phyloP scores from a whole-genome alignment of 2,329 filamentous ascomycete species.

The Aspergillus uvarum region DNA sequence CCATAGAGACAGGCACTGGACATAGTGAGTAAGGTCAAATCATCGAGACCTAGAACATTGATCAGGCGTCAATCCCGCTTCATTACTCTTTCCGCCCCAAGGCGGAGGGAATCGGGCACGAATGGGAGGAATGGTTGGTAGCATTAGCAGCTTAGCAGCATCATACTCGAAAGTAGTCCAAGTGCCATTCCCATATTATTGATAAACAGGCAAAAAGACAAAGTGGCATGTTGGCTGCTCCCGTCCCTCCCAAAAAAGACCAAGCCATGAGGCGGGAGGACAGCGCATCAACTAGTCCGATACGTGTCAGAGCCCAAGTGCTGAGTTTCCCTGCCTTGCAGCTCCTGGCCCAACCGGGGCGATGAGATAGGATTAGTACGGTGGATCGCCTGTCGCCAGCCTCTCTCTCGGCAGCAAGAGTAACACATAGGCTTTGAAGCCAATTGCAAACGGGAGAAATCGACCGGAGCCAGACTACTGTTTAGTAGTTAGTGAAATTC shows the following conservation, averaged over 20 bases:
- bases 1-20: conserved; percentile 4
- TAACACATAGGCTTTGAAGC: conserved; percentile 14
- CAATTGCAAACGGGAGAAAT: conserved; percentile 9
- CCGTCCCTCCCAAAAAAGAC: conserved; percentile 8
- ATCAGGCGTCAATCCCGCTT: background rate
- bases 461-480: conserved; percentile 1
- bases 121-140: conserved; percentile 5
- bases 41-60: background rate
- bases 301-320: conserved; percentile 35
- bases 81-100: background rate
- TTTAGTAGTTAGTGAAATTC: background rate
- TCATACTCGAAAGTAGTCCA: background rate
- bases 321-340: conserved; percentile 29
- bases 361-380: conserved; percentile 22
- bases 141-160: background rate
- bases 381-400: conserved; percentile 24
- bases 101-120: conserved; percentile 13
- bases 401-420: conserved; percentile 14
- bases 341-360: conserved; percentile 23
- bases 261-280: conserved; percentile 19
- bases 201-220: conserved; percentile 6
- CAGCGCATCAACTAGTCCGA: conserved; percentile 26
- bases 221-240: conserved; percentile 13
- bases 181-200: background rate
- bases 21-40: background rate